These are phyloP conservation scores for Trichoderma atroviride DNA, from an alignment of 2,329 filamentous ascomycete genomes.

Conservation along the genomic window DNA sequence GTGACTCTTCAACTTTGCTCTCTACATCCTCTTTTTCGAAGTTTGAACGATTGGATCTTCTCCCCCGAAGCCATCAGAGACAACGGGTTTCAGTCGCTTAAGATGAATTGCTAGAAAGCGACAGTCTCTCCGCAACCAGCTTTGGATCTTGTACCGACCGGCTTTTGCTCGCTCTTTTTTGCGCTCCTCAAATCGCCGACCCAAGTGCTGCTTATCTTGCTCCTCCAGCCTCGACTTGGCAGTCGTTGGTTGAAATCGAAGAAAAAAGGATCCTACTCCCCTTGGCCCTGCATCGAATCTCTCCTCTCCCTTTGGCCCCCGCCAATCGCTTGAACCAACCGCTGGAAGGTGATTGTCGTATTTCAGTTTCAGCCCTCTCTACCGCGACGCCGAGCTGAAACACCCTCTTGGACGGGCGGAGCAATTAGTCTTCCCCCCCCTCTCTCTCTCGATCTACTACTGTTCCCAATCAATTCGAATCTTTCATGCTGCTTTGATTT, in stretches of 20 bases:
- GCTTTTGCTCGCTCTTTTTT: not conserved
- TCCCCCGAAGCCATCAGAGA: not conserved
- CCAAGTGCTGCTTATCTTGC: not conserved
- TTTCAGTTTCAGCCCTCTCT: not conserved
- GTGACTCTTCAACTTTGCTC: conserved; percentile 5
- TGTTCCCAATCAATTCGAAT: not conserved
- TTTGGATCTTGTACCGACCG: not conserved
- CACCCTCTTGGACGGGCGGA: not conserved
- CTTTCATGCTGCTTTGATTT: not conserved
- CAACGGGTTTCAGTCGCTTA: not conserved
- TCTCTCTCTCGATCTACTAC: not conserved
- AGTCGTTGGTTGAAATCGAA: not conserved
- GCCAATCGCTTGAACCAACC: not conserved
- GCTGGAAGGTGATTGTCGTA: not conserved
- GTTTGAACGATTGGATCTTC: not conserved
- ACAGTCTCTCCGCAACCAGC: not conserved
- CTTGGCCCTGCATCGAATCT: not conserved
- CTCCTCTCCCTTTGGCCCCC: not conserved
- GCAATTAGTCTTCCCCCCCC: not conserved
- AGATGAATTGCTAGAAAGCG: not conserved
- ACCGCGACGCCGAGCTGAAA: not conserved
- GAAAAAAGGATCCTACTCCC: not conserved
- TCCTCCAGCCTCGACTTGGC: not conserved
- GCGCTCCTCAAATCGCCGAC: not conserved
- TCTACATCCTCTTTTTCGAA: conserved; percentile 5